These are phyloP conservation scores for Brassica cretica DNA, from an alignment of 345 rosid genomes.

Conservation along the genomic window DNA sequence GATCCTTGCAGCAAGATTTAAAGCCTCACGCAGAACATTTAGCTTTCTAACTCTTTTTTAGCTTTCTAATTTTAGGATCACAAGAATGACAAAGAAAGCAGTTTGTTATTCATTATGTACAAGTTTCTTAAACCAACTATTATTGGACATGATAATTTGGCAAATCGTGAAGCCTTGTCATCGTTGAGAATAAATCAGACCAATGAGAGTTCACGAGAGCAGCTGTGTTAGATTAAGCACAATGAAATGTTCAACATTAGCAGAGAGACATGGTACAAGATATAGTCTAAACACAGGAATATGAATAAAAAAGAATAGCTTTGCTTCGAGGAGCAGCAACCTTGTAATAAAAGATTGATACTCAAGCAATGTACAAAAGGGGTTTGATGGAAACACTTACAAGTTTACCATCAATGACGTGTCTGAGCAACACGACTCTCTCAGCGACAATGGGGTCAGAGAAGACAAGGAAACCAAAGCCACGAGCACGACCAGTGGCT, in stretches of 20 bases:
- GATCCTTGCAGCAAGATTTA: too few relatives aligned
- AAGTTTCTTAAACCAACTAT: too few relatives aligned
- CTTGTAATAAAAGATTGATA: conserved; percentile 20
- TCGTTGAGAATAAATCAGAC: too few relatives aligned
- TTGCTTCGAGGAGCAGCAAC: conserved; percentile 36
- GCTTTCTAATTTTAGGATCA: conserved; percentile 20
- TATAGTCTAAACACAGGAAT: conserved; percentile 23
- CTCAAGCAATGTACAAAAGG: conserved; percentile 19
- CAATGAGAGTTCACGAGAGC: neutral
- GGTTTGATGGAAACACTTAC: conserved; percentile 45
- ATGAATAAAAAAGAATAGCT: conserved; percentile 18
- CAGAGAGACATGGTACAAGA: neutral
- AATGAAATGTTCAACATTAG: neutral
- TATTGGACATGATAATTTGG: too few relatives aligned
- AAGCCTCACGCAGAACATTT: neutral
- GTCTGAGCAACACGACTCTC: conserved; percentile 72
- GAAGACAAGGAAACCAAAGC: conserved; percentile 88
- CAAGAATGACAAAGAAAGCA: conserved; percentile 1
- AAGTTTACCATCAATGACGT: conserved; percentile 78
- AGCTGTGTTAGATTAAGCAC: neutral
- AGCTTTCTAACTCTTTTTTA: too few relatives aligned
- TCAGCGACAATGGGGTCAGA: conserved; percentile 80
- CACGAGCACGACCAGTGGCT: conserved; percentile 92
- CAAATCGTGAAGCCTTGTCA: too few relatives aligned
- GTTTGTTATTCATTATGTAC: neutral